Evolutionary conservation across 2,329 filamentous ascomycete genomes (phyloP).

Genomic region (Alternaria longipes): DNA sequence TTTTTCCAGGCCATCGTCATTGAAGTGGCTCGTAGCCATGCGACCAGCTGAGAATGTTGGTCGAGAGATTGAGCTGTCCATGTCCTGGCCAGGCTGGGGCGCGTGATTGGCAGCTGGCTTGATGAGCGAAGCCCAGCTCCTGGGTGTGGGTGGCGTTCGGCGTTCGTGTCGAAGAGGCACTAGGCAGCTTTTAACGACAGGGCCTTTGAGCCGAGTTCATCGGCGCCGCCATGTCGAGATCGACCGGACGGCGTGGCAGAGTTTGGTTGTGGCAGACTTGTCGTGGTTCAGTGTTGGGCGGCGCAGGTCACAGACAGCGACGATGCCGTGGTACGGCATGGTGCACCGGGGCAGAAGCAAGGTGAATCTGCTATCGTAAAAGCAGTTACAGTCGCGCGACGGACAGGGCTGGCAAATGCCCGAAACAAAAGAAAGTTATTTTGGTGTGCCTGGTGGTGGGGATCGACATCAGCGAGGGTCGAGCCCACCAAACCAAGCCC

Average conservation of each 20-base stretch:
- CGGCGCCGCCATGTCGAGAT: background rate
- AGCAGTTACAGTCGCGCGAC: background rate
- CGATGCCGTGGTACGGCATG: background rate
- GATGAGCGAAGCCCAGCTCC: conserved; percentile 29
- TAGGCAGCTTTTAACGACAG: conserved; percentile 25
- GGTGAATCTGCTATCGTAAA: background rate
- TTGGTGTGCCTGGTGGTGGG: conserved; percentile 30
- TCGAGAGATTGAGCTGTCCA: conserved; percentile 29
- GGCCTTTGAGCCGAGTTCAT: background rate
- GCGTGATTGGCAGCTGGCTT: conserved; percentile 21
- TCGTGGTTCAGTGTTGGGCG: conserved; percentile 8
- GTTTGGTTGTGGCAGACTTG: background rate
- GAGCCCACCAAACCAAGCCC: conserved; percentile 15
- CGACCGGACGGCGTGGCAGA: background rate
- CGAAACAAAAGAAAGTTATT: conserved; percentile 33
- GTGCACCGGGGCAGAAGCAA: background rate
- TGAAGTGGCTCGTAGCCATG: conserved; percentile 3
- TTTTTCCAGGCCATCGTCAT: background rate
- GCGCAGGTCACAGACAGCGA: background rate
- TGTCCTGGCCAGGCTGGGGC: conserved; percentile 13
- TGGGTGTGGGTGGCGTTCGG: conserved; percentile 17
- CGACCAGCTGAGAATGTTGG: conserved; percentile 24
- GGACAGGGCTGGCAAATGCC: conserved; percentile 3
- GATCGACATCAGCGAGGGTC: conserved; percentile 26
- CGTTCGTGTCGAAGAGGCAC: conserved; percentile 20